These are phyloP conservation scores for Starmerella floris DNA, from an alignment of 805 yeast species.

Conservation along the genomic window DNA sequence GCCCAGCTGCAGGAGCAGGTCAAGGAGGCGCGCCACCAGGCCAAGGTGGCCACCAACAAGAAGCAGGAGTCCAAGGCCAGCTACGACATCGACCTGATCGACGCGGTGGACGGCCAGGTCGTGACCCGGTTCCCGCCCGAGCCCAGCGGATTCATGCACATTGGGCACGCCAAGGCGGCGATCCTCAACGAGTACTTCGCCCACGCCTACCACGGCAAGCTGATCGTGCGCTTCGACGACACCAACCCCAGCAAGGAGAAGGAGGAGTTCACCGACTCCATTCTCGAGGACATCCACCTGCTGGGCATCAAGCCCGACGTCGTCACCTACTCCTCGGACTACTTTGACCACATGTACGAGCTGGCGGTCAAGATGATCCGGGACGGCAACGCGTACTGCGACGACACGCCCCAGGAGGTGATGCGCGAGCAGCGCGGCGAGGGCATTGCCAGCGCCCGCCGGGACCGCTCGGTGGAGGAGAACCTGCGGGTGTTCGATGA, in stretches of 20 bases:
- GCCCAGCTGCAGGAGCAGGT: slow-evolving; percentile 55
- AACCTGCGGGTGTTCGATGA: slow-evolving; percentile 75
- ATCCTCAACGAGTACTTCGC: slow-evolving; percentile 94
- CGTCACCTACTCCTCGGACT: slow-evolving; percentile 82
- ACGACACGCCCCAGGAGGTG: slow-evolving; percentile 82
- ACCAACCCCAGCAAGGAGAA: slow-evolving; percentile 97
- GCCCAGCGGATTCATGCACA: slow-evolving; percentile 97
- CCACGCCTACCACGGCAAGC: slow-evolving; percentile 85
- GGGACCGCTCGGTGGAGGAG: slow-evolving; percentile 89
- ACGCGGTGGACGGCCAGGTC: slow-evolving; percentile 85
- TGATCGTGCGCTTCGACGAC: slow-evolving; percentile 93
- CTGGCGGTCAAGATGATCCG: slow-evolving; percentile 74
- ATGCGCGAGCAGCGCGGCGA: slow-evolving; percentile 99
- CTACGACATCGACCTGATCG: slow-evolving; percentile 83
- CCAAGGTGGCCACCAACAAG: slow-evolving; percentile 57
- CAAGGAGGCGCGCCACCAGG: slow-evolving; percentile 57
- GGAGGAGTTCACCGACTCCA: slow-evolving; percentile 84
- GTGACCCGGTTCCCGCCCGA: slow-evolving; percentile 99
- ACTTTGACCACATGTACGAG: slow-evolving; percentile 84
- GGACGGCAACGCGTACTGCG: slow-evolving; percentile 95
- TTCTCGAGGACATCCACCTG: slow-evolving; percentile 78
- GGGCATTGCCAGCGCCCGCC: slow-evolving; percentile 82
- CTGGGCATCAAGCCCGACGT: slow-evolving; percentile 88
- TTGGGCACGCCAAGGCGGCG: slow-evolving; percentile 99
- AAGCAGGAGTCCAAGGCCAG: slow-evolving; percentile 78